Evolutionary conservation across 768 basidiomycete species (phyloP).

Genomic region (Tricholoma hemisulphureum): DNA sequence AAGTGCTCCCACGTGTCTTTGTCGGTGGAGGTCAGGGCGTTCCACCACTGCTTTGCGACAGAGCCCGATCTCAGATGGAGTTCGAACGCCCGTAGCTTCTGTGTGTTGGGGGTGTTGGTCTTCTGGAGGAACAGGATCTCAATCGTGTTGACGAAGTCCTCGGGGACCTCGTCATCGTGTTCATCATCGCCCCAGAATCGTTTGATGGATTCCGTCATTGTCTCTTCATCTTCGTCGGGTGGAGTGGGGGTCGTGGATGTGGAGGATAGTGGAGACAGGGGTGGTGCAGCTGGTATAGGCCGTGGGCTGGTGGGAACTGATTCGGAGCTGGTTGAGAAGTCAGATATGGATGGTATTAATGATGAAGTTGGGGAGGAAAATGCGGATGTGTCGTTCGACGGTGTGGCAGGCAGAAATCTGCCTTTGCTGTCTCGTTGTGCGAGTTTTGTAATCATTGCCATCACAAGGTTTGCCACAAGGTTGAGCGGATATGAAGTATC

Average conservation of each 20-base stretch:
- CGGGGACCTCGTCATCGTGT: constrained; percentile 8
- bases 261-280: neutral
- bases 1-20: constrained; percentile 14
- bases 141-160: constrained; percentile 20
- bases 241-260: neutral
- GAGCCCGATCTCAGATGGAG: constrained; percentile 10
- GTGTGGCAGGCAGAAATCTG: no score
- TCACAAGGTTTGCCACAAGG: no score
- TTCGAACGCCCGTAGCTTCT: constrained; percentile 9
- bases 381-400: no score
- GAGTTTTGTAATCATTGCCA: no score
- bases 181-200: constrained; percentile 6
- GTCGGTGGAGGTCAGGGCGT: neutral
- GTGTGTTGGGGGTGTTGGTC: constrained; percentile 1
- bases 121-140: constrained; percentile 7
- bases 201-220: neutral
- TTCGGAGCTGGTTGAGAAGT: neutral
- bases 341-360: no score
- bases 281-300: no score
- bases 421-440: no score
- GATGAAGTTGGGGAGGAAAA: no score
- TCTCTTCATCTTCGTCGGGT: neutral
- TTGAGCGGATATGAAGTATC: no score
- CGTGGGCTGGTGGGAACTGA: neutral
- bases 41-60: constrained; percentile 15